Evolutionary conservation across 768 basidiomycete genomes (phyloP), one percentile per base, ranked within the genome.

Genomic region (Flagelloscypha sp.): DNA sequence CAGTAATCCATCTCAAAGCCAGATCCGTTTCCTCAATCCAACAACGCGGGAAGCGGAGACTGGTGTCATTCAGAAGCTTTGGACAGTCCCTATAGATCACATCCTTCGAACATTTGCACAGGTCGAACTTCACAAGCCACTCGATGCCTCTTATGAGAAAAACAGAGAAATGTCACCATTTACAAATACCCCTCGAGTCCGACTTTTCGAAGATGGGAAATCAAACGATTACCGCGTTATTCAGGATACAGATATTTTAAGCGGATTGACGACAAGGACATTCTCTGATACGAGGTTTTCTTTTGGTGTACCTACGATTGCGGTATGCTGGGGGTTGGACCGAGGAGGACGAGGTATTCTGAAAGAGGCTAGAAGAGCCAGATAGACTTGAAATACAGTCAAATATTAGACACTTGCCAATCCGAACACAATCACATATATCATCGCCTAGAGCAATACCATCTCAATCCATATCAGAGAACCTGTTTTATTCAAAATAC

Each of bases 281-380:
- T 15, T 37, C 11, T 21, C 24, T 17, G 30, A 30, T 20, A 19
- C 16, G 2, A 29, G 22, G 11, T 40, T 39, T 33, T 3, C n/a
- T 5, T 25, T 30, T 6, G 2, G n/a, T 1, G 27, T 28, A 19
- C 21, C 27, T 19, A 24, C 30, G 12, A 7, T 37, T 18, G n/a
- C 25, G 5, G 32, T 44, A 12, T 44, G 42, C 18, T 44, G 38
- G 38, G 42, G 38, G 31, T 19, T 44, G n/a, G 40, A 44, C 17
- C 38, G 19, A 22, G 42, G 42, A n/a, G n/a, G n/a, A n/a, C n/a
- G n/a, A n/a, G n/a, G n/a, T n/a, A n/a, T n/a, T n/a, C n/a, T n/a
- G n/a, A n/a, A n/a, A n/a, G n/a, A n/a, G n/a, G n/a, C n/a, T n/a
- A n/a, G n/a, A n/a, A n/a, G n/a, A n/a, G n/a, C n/a, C n/a, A n/a